Percentiles rank a stretch among this genome's conserved stretches.
These are phyloP conservation scores for Podaxis sp. DNA, from an alignment of 768 basidiomycete genomes.

Conservation along the genomic window DNA sequence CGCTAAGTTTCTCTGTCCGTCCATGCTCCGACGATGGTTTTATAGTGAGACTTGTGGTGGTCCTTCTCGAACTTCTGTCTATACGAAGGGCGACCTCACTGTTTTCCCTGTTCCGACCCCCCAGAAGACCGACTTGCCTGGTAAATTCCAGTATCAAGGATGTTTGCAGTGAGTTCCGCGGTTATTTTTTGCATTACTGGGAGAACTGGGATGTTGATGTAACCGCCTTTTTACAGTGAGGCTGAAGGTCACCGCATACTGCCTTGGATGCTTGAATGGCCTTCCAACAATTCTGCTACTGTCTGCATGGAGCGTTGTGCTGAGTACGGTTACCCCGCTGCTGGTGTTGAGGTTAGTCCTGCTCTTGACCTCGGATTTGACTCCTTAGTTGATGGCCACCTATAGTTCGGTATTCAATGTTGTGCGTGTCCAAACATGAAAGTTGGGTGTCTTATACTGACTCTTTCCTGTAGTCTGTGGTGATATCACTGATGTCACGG, in stretches of 20 bases:
- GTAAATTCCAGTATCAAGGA: constrained; percentile 62
- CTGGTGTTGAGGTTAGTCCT: constrained; percentile 53
- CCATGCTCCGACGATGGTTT: constrained; percentile 4
- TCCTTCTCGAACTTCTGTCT: constrained; percentile 69
- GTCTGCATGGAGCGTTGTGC: constrained; percentile 70
- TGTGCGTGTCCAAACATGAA: constrained; percentile 43
- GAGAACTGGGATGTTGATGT: neutral
- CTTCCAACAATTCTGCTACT: constrained; percentile 60
- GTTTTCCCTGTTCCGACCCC: constrained; percentile 58
- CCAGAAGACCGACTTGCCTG: constrained; percentile 58
- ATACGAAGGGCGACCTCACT: constrained; percentile 51
- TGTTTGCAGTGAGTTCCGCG: constrained; percentile 57
- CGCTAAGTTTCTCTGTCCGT: neutral
- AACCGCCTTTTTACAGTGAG: constrained; percentile 41
- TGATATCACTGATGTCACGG: constrained; percentile 55
- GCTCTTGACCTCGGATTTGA: neutral
- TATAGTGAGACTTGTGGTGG: constrained; percentile 71
- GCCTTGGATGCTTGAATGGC: constrained; percentile 58
- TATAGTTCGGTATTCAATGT: constrained; percentile 65
- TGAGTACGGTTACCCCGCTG: constrained; percentile 68
- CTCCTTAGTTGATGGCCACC: neutral
- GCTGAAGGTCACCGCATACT: constrained; percentile 44
- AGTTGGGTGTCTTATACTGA: neutral
- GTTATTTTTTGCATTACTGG: neutral
- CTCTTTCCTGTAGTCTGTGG: constrained; percentile 56